phyloP scores from a whole-genome alignment of 345 rosid species.

The Populus alba region DNA sequence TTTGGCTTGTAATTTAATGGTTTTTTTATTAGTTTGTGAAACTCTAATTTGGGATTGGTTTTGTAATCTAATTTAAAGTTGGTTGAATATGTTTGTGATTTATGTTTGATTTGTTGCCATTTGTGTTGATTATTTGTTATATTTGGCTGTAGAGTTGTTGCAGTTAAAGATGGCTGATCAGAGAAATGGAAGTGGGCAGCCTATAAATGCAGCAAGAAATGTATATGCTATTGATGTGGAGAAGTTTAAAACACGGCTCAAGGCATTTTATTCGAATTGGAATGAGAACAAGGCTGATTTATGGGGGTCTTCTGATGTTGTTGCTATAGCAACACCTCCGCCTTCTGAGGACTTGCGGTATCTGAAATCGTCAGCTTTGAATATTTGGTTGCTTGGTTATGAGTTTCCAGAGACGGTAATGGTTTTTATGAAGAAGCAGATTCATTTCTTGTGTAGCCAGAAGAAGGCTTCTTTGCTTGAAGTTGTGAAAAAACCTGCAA shows the following conservation, averaged over 20 bases:
- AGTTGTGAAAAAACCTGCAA: not conserved
- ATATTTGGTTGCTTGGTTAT: not conserved
- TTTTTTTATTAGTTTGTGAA: not conserved
- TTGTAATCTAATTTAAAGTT: not conserved
- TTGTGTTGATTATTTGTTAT: not conserved
- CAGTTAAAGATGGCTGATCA: slow-evolving; percentile 1
- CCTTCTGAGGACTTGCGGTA: not conserved
- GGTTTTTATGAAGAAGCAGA: not conserved
- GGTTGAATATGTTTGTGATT: not conserved
- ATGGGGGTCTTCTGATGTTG: not conserved
- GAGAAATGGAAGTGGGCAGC: not conserved
- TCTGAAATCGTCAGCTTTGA: not conserved
- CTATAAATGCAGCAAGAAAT: not conserved
- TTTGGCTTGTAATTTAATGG: not conserved
- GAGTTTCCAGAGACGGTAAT: not conserved
- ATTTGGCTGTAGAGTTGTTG: not conserved
- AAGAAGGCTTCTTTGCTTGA: slow-evolving; percentile 1
- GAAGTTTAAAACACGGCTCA: not conserved
- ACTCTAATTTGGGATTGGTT: not conserved
- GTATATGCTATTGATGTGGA: not conserved
- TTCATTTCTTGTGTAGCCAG: not conserved
- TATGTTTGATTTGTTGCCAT: not conserved
- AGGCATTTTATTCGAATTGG: not conserved
- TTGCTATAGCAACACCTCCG: not conserved
- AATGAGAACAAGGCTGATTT: not conserved